Evolutionary conservation across 768 basidiomycete species (phyloP).

Genomic region (Pleurotus tuoliensis): DNA sequence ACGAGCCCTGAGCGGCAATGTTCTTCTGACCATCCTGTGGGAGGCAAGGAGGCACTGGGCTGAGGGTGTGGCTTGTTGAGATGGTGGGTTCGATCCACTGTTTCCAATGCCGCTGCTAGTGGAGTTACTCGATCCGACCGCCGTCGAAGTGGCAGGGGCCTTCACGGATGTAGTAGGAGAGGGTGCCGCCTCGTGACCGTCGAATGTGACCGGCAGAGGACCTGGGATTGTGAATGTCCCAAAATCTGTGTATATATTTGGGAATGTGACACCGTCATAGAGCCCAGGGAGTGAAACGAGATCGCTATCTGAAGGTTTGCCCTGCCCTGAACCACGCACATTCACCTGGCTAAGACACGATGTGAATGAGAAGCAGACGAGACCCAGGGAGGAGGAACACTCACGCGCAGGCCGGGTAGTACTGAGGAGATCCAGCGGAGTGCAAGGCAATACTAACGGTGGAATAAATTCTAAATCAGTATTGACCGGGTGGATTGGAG

Average conservation of each 20-base stretch:
- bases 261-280: conserved; percentile 29
- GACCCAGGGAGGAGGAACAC: conserved; percentile 12
- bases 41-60: conserved; percentile 22
- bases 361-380: not conserved
- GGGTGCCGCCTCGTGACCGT: conserved; percentile 17
- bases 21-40: conserved; percentile 19
- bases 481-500: not conserved
- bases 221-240: conserved; percentile 32
- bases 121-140: conserved; percentile 5
- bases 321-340: conserved; percentile 33
- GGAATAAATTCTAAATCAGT: not conserved
- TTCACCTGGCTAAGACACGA: conserved; percentile 26
- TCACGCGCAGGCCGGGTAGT: conserved; percentile 48
- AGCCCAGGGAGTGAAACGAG: conserved; percentile 31
- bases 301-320: conserved; percentile 28
- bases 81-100: conserved; percentile 4
- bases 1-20: conserved; percentile 7
- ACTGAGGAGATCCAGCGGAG: conserved; percentile 34
- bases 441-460: conserved; percentile 39
- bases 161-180: conserved; percentile 6
- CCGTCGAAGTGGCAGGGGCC: conserved; percentile 9
- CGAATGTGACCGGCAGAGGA: conserved; percentile 28
- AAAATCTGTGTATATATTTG: conserved; percentile 31
- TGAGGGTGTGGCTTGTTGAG: conserved; percentile 11
- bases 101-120: not conserved